phyloP scores from a whole-genome alignment of 2,329 filamentous ascomycete species.

The Elsinoe ampelina region DNA sequence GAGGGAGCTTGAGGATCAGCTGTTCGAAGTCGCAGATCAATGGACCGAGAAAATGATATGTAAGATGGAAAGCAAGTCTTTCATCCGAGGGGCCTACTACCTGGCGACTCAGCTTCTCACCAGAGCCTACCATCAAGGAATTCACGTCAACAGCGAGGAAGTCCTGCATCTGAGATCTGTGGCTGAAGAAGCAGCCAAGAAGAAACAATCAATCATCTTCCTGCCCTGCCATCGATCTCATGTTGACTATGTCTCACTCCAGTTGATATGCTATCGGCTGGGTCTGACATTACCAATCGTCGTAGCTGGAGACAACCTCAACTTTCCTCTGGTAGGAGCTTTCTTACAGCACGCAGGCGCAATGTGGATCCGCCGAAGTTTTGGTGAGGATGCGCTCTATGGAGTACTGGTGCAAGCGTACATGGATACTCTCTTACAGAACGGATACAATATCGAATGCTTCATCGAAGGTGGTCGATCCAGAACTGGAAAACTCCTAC shows the following conservation, averaged over 20 bases:
- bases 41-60: conserved; percentile 96
- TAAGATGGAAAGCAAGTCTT: conserved; percentile 92
- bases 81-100: conserved; percentile 90
- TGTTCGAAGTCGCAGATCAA: conserved; percentile 73
- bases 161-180: conserved; percentile 73
- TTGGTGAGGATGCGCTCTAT: conserved; percentile 86
- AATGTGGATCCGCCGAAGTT: conserved; percentile 90
- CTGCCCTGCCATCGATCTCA: conserved; percentile 90
- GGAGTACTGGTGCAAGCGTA: conserved; percentile 90
- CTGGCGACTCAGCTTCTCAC: conserved; percentile 78
- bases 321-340: conserved; percentile 78
- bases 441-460: conserved; percentile 91
- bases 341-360: conserved; percentile 91
- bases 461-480: conserved; percentile 95
- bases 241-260: conserved; percentile 90
- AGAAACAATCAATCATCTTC: conserved; percentile 94
- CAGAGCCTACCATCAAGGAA: conserved; percentile 88
- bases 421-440: conserved; percentile 81
- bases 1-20: conserved; percentile 57
- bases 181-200: conserved; percentile 69
- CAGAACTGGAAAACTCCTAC: conserved; percentile 82
- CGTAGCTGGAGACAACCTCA: conserved; percentile 91
- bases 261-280: conserved; percentile 89
- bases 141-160: conserved; percentile 92
- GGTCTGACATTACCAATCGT: conserved; percentile 84